Evolutionary conservation across 352 stramenopile genomes (phyloP).

Genomic region (Phytophthora fragariae): DNA sequence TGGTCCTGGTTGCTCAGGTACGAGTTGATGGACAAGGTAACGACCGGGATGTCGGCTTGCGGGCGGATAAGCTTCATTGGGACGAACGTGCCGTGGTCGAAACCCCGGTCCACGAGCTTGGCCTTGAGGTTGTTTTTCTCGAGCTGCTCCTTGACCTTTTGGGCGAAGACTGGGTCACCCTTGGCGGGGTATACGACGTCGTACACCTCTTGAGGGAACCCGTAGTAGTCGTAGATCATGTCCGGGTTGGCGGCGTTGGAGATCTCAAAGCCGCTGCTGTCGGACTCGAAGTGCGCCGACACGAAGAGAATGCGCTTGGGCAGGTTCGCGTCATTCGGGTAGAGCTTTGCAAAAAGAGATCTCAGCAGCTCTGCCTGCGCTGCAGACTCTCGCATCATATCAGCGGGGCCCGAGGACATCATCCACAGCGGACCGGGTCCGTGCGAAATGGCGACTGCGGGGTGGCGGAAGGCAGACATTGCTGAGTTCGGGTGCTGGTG

Average conservation of each 20-base stretch:
- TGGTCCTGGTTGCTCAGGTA: constrained; percentile 37
- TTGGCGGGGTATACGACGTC: constrained; percentile 71
- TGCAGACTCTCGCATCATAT: background rate
- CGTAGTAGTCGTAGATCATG: constrained; percentile 90
- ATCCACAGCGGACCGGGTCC: constrained; percentile 1
- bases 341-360: constrained; percentile 28
- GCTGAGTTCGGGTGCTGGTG: background rate
- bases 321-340: constrained; percentile 29
- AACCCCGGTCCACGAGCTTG: constrained; percentile 56
- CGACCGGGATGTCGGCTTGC: constrained; percentile 3
- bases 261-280: constrained; percentile 36
- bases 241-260: constrained; percentile 45
- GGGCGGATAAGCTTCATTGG: constrained; percentile 49
- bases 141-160: constrained; percentile 55
- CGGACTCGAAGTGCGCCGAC: constrained; percentile 79
- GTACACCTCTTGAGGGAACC: constrained; percentile 86
- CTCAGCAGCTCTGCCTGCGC: background rate
- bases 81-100: constrained; percentile 92
- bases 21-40: constrained; percentile 8
- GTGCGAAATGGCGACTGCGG: constrained; percentile 9
- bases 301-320: constrained; percentile 78
- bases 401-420: background rate
- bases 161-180: constrained; percentile 52
- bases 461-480: background rate
- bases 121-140: constrained; percentile 47